Percentiles rank a stretch among this genome's conserved stretches.
phyloP scores from a whole-genome alignment of 2,329 filamentous ascomycete species.

The Aspergillus fructus region DNA sequence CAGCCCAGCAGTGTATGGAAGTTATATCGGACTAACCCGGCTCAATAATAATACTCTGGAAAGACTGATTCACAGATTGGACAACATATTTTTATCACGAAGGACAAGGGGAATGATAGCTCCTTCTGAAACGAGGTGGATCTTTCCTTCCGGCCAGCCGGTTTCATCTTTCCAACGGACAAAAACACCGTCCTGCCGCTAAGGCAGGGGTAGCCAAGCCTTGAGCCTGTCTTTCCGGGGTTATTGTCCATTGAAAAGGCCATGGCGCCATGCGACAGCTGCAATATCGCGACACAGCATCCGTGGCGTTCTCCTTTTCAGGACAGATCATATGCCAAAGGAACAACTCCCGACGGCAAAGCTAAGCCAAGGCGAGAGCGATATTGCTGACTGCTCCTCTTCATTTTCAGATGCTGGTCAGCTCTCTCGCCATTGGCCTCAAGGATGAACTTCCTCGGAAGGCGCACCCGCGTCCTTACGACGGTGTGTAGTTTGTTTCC shows the following conservation, averaged over 20 bases:
- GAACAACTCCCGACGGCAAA: not conserved
- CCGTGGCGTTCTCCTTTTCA: slow-evolving; percentile 1
- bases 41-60: not conserved
- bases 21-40: not conserved
- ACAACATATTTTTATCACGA: not conserved
- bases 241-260: not conserved
- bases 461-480: not conserved
- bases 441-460: not conserved
- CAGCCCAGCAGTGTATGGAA: not conserved
- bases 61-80: not conserved
- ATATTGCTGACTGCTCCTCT: not conserved
- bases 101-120: not conserved
- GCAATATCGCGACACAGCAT: not conserved
- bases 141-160: slow-evolving; percentile 19
- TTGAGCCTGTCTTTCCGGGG: slow-evolving; percentile 1
- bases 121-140: slow-evolving; percentile 10
- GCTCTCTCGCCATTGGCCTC: not conserved
- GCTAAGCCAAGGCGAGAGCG: not conserved
- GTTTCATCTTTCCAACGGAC: slow-evolving; percentile 21
- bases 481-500: too few species aligned
- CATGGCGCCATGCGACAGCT: too few species aligned
- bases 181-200: slow-evolving; percentile 14
- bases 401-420: not conserved
- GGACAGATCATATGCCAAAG: slow-evolving; percentile 1
- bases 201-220: slow-evolving; percentile 19